Evolutionary conservation across 345 rosid species (phyloP).

Genomic region (Abelmoschus esculentus): DNA sequence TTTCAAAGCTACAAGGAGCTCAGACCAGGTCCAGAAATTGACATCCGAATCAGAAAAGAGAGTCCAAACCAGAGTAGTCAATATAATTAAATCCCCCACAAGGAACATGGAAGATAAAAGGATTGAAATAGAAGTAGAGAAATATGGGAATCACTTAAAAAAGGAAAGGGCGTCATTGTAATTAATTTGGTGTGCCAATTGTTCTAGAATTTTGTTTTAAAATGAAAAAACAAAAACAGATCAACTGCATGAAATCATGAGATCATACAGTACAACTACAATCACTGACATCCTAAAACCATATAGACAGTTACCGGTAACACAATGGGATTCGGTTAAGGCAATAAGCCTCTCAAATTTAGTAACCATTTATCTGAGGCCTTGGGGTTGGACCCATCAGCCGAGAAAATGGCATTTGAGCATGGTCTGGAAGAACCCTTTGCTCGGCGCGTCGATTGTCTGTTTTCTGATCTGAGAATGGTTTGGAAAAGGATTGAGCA

Average conservation of each 20-base stretch:
- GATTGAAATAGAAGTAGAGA: background rate
- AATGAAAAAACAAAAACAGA: background rate
- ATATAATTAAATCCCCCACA: background rate
- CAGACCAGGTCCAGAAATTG: conserved; percentile 37
- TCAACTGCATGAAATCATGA: background rate
- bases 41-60: conserved; percentile 6
- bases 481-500: conserved; percentile 63
- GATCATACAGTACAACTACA: background rate
- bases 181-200: conserved; percentile 8
- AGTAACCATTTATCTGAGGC: conserved; percentile 50
- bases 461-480: conserved; percentile 42
- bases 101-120: background rate
- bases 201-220: conserved; percentile 5
- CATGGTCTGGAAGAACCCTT: conserved; percentile 24
- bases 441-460: conserved; percentile 29
- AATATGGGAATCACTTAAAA: background rate
- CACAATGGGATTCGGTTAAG: conserved; percentile 12
- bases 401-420: conserved; percentile 61
- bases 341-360: too few relatives aligned
- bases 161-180: background rate
- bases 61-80: background rate
- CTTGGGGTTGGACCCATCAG: conserved; percentile 44
- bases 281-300: background rate
- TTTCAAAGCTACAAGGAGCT: conserved; percentile 36
- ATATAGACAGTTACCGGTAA: background rate